Evolutionary conservation across 2,329 filamentous ascomycete genomes (phyloP).

Genomic region (Diplodia scrobiculata): DNA sequence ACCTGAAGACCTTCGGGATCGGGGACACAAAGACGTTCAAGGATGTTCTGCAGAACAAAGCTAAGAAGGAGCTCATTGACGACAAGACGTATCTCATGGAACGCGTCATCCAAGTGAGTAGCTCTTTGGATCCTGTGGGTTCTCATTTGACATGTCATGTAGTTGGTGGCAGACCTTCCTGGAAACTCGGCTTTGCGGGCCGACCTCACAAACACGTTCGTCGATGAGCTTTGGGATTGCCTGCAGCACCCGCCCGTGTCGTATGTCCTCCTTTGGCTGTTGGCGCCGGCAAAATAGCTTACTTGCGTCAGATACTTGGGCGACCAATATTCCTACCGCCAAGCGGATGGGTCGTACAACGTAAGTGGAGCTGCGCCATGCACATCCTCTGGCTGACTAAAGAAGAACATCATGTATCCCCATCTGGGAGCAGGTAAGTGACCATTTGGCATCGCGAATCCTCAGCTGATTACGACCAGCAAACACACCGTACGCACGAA

Average conservation of each 20-base stretch:
- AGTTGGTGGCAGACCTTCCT: constrained; percentile 28
- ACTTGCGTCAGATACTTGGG: constrained; percentile 42
- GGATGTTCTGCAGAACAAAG: constrained; percentile 65
- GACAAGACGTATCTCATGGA: constrained; percentile 81
- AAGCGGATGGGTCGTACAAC: constrained; percentile 49
- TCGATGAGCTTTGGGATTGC: constrained; percentile 32
- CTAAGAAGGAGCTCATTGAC: constrained; percentile 66
- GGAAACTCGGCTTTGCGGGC: constrained; percentile 30
- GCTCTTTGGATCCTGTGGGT: not conserved
- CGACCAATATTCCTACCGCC: constrained; percentile 44
- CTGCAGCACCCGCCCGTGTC: constrained; percentile 33
- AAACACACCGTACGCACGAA: constrained; percentile 64
- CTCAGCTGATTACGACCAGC: constrained; percentile 54
- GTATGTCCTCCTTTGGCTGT: constrained; percentile 6
- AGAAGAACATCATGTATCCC: constrained; percentile 61
- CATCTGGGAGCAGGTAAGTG: constrained; percentile 40
- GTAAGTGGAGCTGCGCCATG: constrained; percentile 18
- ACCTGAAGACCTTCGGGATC: constrained; percentile 60
- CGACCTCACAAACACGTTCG: constrained; percentile 33
- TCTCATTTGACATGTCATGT: not conserved
- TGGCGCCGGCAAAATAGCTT: not conserved
- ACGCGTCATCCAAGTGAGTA: constrained; percentile 61
- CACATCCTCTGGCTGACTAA: constrained; percentile 43
- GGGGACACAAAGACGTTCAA: constrained; percentile 46
- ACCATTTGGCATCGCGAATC: not conserved